phyloP scores from a whole-genome alignment of 2,329 filamentous ascomycete genomes.

The Pseudogymnoascus sp. region DNA sequence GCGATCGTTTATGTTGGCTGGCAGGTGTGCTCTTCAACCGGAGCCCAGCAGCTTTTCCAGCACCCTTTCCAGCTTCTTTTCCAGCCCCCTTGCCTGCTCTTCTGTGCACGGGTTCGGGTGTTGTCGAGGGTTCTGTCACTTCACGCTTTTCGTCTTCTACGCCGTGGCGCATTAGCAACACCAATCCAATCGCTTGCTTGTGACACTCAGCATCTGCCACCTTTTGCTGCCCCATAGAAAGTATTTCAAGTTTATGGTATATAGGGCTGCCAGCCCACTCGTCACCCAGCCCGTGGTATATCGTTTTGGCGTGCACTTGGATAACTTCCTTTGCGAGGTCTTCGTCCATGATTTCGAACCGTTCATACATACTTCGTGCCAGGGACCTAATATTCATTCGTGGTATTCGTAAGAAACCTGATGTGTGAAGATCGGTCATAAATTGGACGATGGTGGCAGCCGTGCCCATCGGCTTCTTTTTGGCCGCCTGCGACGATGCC shows the following conservation, averaged over 20 bases:
- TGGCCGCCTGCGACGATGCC: neutral
- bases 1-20: neutral
- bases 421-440: conserved; percentile 8
- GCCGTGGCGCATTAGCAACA: neutral
- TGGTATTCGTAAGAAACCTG: neutral
- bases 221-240: neutral
- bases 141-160: neutral
- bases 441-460: neutral
- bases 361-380: conserved; percentile 9
- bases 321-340: conserved; percentile 10
- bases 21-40: neutral
- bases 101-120: neutral
- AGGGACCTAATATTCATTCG: conserved; percentile 7
- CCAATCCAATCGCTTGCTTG: neutral
- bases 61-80: neutral
- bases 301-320: conserved; percentile 6
- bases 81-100: neutral
- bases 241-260: conserved; percentile 4
- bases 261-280: conserved; percentile 11
- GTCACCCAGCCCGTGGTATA: conserved; percentile 4
- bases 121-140: neutral
- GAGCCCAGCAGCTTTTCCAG: neutral
- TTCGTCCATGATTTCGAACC: conserved; percentile 8
- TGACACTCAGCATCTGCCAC: neutral
- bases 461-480: neutral